Percentiles rank a stretch among this genome's conserved stretches.
Conservation (phyloP, 2,329 filamentous ascomycete species). For the Exophiala sideris region DNA sequence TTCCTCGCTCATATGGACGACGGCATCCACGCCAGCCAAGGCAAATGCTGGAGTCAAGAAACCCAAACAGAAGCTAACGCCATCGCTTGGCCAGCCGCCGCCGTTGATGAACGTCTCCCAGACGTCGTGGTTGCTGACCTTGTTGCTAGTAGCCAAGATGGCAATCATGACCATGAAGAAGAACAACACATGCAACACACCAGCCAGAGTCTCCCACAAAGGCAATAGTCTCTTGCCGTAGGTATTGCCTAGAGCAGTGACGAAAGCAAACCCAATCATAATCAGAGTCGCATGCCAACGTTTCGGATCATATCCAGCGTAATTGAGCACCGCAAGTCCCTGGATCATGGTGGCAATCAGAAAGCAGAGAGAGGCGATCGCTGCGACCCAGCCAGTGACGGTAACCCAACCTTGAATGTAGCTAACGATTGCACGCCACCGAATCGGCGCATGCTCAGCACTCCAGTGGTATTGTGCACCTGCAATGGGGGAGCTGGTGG, state of each 20-base stretch:
- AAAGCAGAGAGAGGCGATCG: conserved; percentile 35
- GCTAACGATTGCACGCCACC: conserved; percentile 15
- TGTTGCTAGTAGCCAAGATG: conserved; percentile 34
- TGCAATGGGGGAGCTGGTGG: conserved; percentile 35
- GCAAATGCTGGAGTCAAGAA: conserved; percentile 32
- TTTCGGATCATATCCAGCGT: conserved; percentile 35
- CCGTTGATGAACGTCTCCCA: conserved; percentile 46
- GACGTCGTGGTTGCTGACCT: conserved; percentile 37
- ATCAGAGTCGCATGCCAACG: conserved; percentile 42
- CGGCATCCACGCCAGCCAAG: conserved; percentile 29
- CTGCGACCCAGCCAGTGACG: conserved; percentile 38
- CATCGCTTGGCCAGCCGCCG: conserved; percentile 44
- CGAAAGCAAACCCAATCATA: conserved; percentile 35
- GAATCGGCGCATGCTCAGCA: conserved; percentile 33
- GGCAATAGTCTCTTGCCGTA: conserved; percentile 33
- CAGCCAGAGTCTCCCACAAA: conserved; percentile 30
- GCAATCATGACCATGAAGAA: conserved; percentile 40
- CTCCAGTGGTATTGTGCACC: conserved; percentile 43
- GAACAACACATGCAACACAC: conserved; percentile 34
- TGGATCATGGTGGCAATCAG: conserved; percentile 36
- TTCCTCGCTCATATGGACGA: conserved; percentile 42
- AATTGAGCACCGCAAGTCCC: conserved; percentile 36
- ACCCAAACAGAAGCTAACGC: conserved; percentile 46
- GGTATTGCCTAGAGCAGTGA: conserved; percentile 33
- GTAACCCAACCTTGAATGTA: conserved; percentile 34